Base-by-base conservation (phyloP, 1,284 basidiomycete genomes). In the Hymenochaete sp. region DNA sequence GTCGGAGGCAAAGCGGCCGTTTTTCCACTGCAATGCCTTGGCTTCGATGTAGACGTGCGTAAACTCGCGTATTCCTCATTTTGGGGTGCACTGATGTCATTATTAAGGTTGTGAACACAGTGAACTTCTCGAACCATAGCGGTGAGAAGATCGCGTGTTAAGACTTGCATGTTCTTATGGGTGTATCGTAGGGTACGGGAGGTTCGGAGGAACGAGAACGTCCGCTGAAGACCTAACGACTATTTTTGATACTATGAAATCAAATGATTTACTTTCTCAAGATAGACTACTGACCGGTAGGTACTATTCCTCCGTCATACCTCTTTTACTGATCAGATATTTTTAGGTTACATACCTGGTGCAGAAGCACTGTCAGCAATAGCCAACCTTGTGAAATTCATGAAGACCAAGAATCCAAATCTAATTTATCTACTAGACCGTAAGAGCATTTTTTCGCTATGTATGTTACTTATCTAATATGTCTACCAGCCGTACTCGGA, bases 1-100 rank as follows among this genome's bases (percentile, higher is more conserved):
- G 95, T 96, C n/a, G 93, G 93, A 57, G 77, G 77, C 56, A 93
- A 93, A 73, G 90, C 93, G 2, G 95, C 95, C 0, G 85, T 91
- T 0, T 97, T 99, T 59, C 93, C 95, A 0, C 73, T 98, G 11
- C 93, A 98, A 64, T 82, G 90, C 50, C 75, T 98, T 36, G 95
- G 93, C 19, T 98, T 88, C 66, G 93, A 98, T 55, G 93, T 98
- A 32, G 95, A 98, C 67, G 91, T 90, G 77, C 76, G 72, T 74
- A 43, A 42, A 19, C 8, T 26, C 29, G 4, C 31, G 9, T n/a
- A 8, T 14, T 35, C 43, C 35, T 29, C 38, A 29, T 45, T 32
- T 19, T 38, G 27, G 24, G 16, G 11, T 10, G 28, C 16, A 13
- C 38, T 36, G 18, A 47, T 6, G 9, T 11, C 24, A 44, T 28